Evolutionary conservation across 495 filamentous ascomycete species (phyloP), one percentile per base, ranked within the genome.

Genomic region (Clohesyomyces aquaticus): DNA sequence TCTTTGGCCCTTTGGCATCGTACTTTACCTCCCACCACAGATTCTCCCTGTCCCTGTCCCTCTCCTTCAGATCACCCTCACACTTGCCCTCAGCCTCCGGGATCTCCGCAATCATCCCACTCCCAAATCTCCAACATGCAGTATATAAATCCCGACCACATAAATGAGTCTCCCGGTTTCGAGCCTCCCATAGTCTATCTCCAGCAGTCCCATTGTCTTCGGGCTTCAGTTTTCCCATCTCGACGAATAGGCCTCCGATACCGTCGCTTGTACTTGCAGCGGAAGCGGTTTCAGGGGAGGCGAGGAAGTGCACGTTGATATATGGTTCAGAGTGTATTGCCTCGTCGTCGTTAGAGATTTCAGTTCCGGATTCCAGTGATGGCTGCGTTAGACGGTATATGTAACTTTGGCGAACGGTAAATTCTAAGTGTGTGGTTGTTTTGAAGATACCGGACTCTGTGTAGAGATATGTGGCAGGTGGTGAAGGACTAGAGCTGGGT

Each of bases 91-190:
- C 23, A 61, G 11, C 18, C 16, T n/a, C 53, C 38, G 10, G 10
- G 27, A 2, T 29, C 25, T 12, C n/a, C 22, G 2, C 42, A 23
- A 50, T 14, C 60, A 68, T 64, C 0, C 26, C 66, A 12, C 32
- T 11, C 48, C 58, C 67, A 60, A 70, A 66, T 18, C 19, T 18
- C 58, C 63, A 70, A 58, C 48, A 55, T 45, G 67, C 67, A 41
- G 29, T 52, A 53, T 70, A 70, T 58, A 70, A 35, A 55, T 70
- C 67, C 53, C 43, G 35, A 4, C 47, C 67, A 59, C 67, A 70
- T 19, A 70, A 42, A 60, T 70, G 67, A 23, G 16, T 28, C 29
- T 59, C 63, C 19, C 46, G 29, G 49, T 54, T 69, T 45, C 47
- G 16, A 0, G 51, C 57, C 19, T 45, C 19, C 27, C 27, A 47